Evolutionary conservation across 2,329 filamentous ascomycete species (phyloP).

Genomic region (Penicillium nordicum): DNA sequence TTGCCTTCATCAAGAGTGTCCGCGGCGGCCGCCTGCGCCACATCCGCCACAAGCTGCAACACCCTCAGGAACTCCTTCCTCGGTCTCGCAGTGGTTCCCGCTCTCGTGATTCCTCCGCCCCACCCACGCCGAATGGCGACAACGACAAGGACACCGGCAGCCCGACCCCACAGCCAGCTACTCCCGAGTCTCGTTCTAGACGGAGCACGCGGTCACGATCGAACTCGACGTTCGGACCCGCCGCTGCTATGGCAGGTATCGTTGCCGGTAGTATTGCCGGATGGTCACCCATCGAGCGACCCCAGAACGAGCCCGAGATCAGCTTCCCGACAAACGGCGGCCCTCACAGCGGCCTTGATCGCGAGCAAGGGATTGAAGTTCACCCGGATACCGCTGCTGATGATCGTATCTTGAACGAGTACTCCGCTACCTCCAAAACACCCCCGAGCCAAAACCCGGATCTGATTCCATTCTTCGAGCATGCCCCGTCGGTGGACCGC

Average conservation of each 20-base stretch:
- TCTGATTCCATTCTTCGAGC: constrained; percentile 44
- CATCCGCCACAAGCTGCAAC: constrained; percentile 59
- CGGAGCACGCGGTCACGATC: constrained; percentile 55
- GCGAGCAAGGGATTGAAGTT: constrained; percentile 46
- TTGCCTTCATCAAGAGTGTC: constrained; percentile 61
- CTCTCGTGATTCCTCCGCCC: constrained; percentile 46
- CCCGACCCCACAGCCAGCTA: constrained; percentile 46
- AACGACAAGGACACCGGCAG: constrained; percentile 46
- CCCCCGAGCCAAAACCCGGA: constrained; percentile 49
- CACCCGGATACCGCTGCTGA: constrained; percentile 46
- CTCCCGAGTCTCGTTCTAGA: constrained; percentile 52
- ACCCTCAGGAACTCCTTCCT: constrained; percentile 50
- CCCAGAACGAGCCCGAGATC: constrained; percentile 17
- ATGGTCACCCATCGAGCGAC: constrained; percentile 59
- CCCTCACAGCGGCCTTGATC: constrained; percentile 39
- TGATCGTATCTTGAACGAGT: constrained; percentile 44
- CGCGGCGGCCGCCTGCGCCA: constrained; percentile 60
- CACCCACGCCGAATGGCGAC: constrained; percentile 56
- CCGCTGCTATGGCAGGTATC: constrained; percentile 63
- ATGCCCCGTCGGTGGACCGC: constrained; percentile 34
- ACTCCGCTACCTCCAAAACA: constrained; percentile 32
- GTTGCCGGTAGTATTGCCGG: constrained; percentile 64
- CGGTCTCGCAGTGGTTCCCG: constrained; percentile 44
- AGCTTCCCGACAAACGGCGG: constrained; percentile 35
- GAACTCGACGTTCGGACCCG: constrained; percentile 57